Evolutionary conservation across 192 early-diverging fungal genomes (phyloP), one percentile per base, ranked within the genome.

Genomic region (Paraglomus brasilianum): DNA sequence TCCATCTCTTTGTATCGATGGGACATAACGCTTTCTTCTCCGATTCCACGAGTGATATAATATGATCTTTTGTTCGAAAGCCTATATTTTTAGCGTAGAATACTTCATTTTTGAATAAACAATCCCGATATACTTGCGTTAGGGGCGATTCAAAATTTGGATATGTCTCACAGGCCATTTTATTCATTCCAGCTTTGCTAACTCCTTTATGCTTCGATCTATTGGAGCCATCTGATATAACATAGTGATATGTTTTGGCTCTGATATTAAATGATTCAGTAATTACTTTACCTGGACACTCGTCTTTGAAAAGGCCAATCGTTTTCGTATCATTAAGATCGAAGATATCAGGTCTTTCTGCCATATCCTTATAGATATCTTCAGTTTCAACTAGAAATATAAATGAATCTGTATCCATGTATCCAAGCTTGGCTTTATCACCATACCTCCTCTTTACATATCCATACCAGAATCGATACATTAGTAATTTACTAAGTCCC

Each of bases 331-430:
- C 57, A 39, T 59, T 59, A 42, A 59, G 57, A 38, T 59, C 14
- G 15, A 59, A 59, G 3, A 59, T 11, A 39, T 59, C 36, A 39
- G 57, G 57, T 59, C 36, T 5, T 59, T 59, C 57, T 5, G 6
- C 57, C 57, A 59, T 59, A 59, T 59, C 57, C 19, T 59, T 59
- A 59, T 59, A 59, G 36, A 59, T 59, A 59, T 59, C 36, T 39
- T 59, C 57, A 59, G 57, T 59, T 14, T 59, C 36, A 39, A 39
- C 36, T 14, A 5, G 1, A 59, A 41, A 59, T 59, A 53, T 53
- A 53, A 53, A 53, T 8, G 46, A 47, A n/a, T n/a, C n/a, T n/a
- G n/a, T n/a, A n/a, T n/a, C 30, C 57, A 59, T 59, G 43, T 59
- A 59, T 9, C 57, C 40, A 42, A 59, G 40, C 2, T 2, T 1